phyloP scores from a whole-genome alignment of 2,329 filamentous ascomycete species.

The Xylariaceae sp. region DNA sequence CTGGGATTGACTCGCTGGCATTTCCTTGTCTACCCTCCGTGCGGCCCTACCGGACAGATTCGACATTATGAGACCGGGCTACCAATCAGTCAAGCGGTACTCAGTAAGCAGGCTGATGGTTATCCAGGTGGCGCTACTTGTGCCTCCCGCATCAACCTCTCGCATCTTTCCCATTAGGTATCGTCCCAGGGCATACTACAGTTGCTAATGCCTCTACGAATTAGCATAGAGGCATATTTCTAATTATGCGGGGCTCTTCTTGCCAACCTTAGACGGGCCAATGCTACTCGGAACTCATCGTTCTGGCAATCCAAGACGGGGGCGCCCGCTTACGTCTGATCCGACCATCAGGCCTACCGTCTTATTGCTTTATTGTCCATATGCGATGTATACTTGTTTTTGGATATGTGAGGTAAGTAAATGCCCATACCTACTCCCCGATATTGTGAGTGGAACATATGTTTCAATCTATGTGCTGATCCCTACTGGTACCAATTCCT shows the following conservation, averaged over 20 bases:
- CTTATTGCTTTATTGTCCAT: not conserved
- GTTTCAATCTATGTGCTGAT: too few relatives aligned
- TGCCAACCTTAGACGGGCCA: not conserved
- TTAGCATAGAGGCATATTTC: too few relatives aligned
- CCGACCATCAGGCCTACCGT: too few relatives aligned
- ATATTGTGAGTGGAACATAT: too few relatives aligned
- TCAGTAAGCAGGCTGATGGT: not conserved
- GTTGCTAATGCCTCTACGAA: not conserved
- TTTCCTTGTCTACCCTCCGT: conserved; percentile 21
- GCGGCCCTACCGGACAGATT: not conserved
- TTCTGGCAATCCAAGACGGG: not conserved
- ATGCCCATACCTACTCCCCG: too few relatives aligned
- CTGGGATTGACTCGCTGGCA: not conserved
- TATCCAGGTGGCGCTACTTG: not conserved
- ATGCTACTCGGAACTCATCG: not conserved
- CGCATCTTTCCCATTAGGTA: not conserved
- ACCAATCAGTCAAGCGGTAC: not conserved
- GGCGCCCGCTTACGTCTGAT: not conserved
- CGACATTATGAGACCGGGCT: not conserved
- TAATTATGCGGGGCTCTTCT: not conserved
- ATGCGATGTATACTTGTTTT: not conserved
- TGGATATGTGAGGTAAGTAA: too few relatives aligned
- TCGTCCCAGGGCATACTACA: not conserved
- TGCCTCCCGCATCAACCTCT: not conserved
- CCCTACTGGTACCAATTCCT: too few relatives aligned